Conservation (phyloP, 345 rosid genomes). For the Eucalyptus globulus region DNA sequence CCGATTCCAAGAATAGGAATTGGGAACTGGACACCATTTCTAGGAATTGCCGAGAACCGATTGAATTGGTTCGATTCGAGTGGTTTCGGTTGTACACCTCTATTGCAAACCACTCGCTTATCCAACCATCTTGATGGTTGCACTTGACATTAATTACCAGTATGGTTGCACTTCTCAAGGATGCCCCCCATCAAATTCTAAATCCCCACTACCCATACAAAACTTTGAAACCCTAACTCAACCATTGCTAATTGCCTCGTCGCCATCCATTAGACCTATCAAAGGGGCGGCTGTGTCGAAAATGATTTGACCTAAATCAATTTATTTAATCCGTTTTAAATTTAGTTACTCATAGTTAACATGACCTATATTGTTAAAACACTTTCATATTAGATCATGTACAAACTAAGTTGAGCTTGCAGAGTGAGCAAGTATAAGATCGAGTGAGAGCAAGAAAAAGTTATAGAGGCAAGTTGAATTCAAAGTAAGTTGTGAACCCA, state of each 20-base stretch:
- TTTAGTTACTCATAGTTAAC: too few species aligned
- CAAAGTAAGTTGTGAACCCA: too few species aligned
- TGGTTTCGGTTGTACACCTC: too few species aligned
- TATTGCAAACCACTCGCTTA: background rate
- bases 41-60: fast-evolving
- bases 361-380: too few species aligned
- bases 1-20: too few species aligned
- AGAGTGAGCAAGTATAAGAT: fast-evolving
- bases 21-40: fast-evolving
- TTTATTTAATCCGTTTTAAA: too few species aligned
- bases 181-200: background rate
- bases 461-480: too few species aligned
- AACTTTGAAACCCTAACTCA: background rate
- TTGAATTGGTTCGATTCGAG: fast-evolving
- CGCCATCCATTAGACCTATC: background rate
- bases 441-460: too few species aligned
- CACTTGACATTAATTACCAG: background rate
- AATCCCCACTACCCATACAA: background rate
- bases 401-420: background rate
- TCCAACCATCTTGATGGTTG: background rate
- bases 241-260: background rate
- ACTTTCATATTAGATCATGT: too few species aligned
- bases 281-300: fast-evolving
- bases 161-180: too few species aligned
- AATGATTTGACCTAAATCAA: too few species aligned